These are phyloP conservation scores for Cryphonectria nitschkei DNA, from an alignment of 2,329 filamentous ascomycete genomes.

Conservation along the genomic window DNA sequence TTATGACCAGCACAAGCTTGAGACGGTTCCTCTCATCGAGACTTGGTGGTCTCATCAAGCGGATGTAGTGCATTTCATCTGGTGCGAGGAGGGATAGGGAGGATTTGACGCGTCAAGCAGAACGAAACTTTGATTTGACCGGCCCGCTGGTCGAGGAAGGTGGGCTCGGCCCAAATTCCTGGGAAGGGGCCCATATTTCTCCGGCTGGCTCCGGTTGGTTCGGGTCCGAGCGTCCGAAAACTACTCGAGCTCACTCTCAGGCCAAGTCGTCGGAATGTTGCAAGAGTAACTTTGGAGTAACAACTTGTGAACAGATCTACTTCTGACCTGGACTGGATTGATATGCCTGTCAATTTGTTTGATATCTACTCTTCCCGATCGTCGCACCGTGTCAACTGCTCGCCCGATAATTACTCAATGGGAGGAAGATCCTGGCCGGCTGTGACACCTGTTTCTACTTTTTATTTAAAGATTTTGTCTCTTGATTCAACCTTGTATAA, in stretches of 20 bases:
- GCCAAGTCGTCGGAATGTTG: not conserved
- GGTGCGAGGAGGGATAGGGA: not conserved
- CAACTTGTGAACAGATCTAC: no score
- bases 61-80: slow-evolving; percentile 59
- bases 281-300: not conserved
- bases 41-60: slow-evolving; percentile 53
- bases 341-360: no score
- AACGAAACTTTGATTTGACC: not conserved
- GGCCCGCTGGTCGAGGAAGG: not conserved
- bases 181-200: not conserved
- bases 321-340: no score
- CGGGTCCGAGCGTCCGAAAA: not conserved
- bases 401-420: not conserved
- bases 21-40: slow-evolving; percentile 39
- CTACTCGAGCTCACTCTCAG: not conserved
- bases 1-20: slow-evolving; percentile 56
- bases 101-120: not conserved
- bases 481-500: no score
- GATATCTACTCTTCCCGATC: no score
- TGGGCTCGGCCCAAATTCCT: not conserved
- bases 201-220: not conserved
- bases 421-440: not conserved
- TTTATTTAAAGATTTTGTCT: no score
- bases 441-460: not conserved
- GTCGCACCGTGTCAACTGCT: not conserved